Base-by-base conservation (phyloP, 164 flowering plant species). In the Kingdonia uniflora region DNA sequence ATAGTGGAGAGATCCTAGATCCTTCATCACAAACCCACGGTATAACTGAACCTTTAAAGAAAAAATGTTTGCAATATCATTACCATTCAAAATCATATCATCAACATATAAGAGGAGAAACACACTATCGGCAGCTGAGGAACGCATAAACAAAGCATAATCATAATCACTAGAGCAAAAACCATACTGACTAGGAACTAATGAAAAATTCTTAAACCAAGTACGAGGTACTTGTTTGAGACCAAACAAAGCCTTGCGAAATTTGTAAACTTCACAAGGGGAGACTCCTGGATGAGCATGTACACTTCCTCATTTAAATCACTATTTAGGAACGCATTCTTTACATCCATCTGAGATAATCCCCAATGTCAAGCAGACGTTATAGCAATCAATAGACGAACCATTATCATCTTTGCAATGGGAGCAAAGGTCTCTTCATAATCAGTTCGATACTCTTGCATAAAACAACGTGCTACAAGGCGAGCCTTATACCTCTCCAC, bases 351-450 rank as follows among this genome's bases (percentile, higher is more conserved):
- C 7, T 44, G 21, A 2, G 48, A 44, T 5, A 44, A 2, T 8
- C 5, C 6, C 48, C 48, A 44, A 6, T 44, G 19, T 2, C 0
- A 16, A n/a, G 11, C 11, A 13, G 20, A n/a, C 1, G 48, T 11
- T 16, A n/a, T 11, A 2, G 1, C 21, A 19, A 19, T 19, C 3
- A 44, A 21, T 16, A 11, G 5, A 11, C 20, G 21, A 44, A 44
- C 48, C 2, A 11, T 44, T 5, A 21, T 44, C 48, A 44, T 44
- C 11, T 19, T 44, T 13, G 48, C 48, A 44, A 44, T 21, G 3
- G 11, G 48, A 17, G 21, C 20, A 44, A 44, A 44, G 19, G 48
- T 44, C 21, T 44, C 21, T 21, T 44, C 48, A 44, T 44, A 44
- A n/a, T 44, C 48, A 11, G 19, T 16, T 0, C n/a, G n/a, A 44